A percentile compares a stretch with the other conserved stretches of the same genome.
Conservation (phyloP, 2,329 filamentous ascomycete genomes). For the Trichoderma gracile region DNA sequence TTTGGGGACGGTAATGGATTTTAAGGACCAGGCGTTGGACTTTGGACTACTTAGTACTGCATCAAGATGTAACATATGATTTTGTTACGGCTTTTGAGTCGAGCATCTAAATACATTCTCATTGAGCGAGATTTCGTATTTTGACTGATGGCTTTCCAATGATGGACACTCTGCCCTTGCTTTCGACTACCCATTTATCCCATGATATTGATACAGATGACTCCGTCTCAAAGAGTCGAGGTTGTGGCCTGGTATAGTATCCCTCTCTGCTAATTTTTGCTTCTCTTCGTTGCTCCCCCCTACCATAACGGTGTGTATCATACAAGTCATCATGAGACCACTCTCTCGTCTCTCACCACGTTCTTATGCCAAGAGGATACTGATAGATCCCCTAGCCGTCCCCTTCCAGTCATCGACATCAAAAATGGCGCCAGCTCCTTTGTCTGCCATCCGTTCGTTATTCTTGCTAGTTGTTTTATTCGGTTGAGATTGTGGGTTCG, state of each 20-base stretch:
- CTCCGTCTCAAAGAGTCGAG: conserved; percentile 3
- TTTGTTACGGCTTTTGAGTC: conserved; percentile 9
- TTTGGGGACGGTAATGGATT: conserved; percentile 21
- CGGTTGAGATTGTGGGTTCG: no score
- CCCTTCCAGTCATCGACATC: background rate
- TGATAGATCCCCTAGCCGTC: background rate
- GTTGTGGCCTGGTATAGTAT: background rate
- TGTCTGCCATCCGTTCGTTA: no score
- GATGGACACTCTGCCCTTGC: background rate
- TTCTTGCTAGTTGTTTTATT: no score
- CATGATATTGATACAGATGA: conserved; percentile 23
- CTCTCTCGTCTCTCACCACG: background rate
- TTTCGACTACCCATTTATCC: background rate
- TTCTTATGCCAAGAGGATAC: background rate
- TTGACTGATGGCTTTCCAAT: background rate
- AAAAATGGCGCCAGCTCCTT: no score
- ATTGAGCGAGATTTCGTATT: conserved; percentile 23
- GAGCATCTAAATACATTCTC: conserved; percentile 23
- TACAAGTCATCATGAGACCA: background rate
- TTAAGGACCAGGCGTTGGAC: conserved; percentile 25
- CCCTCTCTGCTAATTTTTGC: background rate
- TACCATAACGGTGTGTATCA: conserved; percentile 5
- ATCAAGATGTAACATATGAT: conserved; percentile 21
- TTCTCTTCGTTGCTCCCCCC: background rate
- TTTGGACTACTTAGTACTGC: conserved; percentile 15